A percentile compares a stretch with the other conserved stretches of the same genome.
These are phyloP conservation scores for Sporothrix pallida DNA, from an alignment of 2,329 filamentous ascomycete genomes.

Conservation along the genomic window DNA sequence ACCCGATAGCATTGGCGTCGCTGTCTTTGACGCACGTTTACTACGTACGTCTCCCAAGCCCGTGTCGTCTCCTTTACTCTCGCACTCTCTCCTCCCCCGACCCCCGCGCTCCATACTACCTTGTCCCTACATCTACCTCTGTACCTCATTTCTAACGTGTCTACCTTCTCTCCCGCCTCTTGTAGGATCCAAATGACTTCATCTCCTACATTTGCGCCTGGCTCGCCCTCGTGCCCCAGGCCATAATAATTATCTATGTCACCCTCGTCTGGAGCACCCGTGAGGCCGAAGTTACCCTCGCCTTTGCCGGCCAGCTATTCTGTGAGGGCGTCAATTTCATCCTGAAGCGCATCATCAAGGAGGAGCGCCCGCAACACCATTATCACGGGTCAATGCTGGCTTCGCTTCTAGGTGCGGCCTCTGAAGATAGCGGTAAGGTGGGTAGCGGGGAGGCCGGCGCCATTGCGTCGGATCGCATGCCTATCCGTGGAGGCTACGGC, in stretches of 20 bases:
- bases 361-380: conserved; percentile 82
- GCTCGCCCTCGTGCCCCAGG: conserved; percentile 92
- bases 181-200: conserved; percentile 80
- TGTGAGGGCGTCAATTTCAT: conserved; percentile 91
- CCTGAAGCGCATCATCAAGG: conserved; percentile 88
- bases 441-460: neutral
- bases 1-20: conserved; percentile 72
- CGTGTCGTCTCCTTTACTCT: conserved; percentile 1
- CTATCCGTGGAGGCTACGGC: conserved; percentile 70
- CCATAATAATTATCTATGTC: conserved; percentile 85
- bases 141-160: neutral
- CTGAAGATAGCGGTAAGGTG: neutral
- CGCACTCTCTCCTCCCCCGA: neutral
- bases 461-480: conserved; percentile 1
- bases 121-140: neutral
- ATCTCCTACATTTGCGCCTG: conserved; percentile 89
- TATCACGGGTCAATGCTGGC: conserved; percentile 54
- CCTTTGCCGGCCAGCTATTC: conserved; percentile 88
- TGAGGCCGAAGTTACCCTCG: conserved; percentile 85
- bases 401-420: conserved; percentile 16
- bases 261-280: conserved; percentile 90
- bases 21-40: conserved; percentile 94
- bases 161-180: neutral
- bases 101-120: neutral
- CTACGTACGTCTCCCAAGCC: conserved; percentile 70